Conservation (phyloP, 2,329 filamentous ascomycete genomes). For the Penicillium sp. region DNA sequence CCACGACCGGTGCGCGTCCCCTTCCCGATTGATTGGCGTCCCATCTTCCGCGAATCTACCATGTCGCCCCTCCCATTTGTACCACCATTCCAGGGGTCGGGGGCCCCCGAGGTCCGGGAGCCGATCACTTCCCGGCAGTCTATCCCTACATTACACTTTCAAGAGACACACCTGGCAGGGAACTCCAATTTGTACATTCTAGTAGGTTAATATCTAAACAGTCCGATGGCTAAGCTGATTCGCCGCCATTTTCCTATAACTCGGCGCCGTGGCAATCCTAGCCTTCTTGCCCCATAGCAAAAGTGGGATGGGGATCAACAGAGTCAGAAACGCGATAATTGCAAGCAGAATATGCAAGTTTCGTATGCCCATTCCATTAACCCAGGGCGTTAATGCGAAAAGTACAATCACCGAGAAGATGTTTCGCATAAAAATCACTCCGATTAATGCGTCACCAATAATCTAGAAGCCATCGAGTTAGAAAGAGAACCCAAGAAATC, state of each 20-base stretch:
- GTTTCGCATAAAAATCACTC: constrained; percentile 47
- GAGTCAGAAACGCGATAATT: constrained; percentile 13
- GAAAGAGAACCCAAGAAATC: background rate
- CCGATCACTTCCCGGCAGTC: too few species aligned
- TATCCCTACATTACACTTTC: background rate
- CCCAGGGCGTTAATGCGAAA: constrained; percentile 46
- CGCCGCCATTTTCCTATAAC: constrained; percentile 18
- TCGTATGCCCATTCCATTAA: constrained; percentile 21
- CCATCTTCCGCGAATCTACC: constrained; percentile 27
- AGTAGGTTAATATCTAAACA: background rate
- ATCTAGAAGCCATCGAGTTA: constrained; percentile 33
- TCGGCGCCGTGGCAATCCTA: constrained; percentile 13
- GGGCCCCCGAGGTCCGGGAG: too few species aligned
- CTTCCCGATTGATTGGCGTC: constrained; percentile 17
- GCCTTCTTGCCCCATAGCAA: constrained; percentile 26
- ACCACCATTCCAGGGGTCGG: constrained; percentile 20
- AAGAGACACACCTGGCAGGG: background rate
- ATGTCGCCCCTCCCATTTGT: constrained; percentile 25
- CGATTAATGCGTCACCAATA: constrained; percentile 47
- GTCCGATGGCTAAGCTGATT: constrained; percentile 19
- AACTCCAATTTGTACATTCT: background rate
- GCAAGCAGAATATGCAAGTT: constrained; percentile 21
- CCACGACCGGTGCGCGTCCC: constrained; percentile 20
- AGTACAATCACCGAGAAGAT: constrained; percentile 44
- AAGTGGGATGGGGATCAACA: constrained; percentile 20